A percentile compares a stretch with the other conserved stretches of the same genome.
Evolutionary conservation across 75 land plant species (phyloP).

Genomic region (Picea glauca): DNA sequence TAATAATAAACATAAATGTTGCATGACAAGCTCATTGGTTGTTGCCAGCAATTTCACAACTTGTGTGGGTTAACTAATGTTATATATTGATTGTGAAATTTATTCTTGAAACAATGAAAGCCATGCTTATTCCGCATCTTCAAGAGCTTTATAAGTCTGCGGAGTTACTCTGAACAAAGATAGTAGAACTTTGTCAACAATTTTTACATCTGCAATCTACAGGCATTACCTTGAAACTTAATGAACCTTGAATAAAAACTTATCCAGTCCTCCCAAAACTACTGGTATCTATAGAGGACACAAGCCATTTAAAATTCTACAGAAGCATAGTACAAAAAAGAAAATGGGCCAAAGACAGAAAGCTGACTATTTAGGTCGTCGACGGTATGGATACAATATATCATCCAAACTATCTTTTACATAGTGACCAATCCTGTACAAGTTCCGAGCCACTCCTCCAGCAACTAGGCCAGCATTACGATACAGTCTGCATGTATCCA

Average conservation of each 20-base stretch:
- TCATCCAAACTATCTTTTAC: conserved; percentile 73
- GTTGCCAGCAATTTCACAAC: conserved; percentile 5
- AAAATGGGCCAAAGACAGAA: not conserved
- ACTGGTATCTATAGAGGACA: not conserved
- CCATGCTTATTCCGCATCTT: not conserved
- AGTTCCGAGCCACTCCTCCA: conserved; percentile 67
- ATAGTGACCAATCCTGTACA: conserved; percentile 57
- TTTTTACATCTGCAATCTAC: not conserved
- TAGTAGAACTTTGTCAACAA: not conserved
- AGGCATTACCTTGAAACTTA: not conserved
- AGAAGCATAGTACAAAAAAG: not conserved
- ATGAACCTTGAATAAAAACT: not conserved
- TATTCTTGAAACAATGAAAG: not conserved
- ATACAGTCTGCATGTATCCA: conserved; percentile 48
- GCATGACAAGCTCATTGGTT: not conserved
- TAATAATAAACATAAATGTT: not conserved
- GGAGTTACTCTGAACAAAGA: not conserved
- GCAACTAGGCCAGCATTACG: conserved; percentile 79
- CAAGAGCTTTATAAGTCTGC: too few species aligned
- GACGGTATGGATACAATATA: conserved; percentile 68
- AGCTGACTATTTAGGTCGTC: conserved; percentile 63
- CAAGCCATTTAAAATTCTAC: not conserved
- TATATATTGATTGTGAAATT: not conserved
- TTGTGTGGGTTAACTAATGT: not conserved
- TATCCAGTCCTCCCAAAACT: not conserved